Evolutionary conservation across 495 filamentous ascomycete species (phyloP), one percentile per base, ranked within the genome.

Genomic region (Aspergillus nidulans): DNA sequence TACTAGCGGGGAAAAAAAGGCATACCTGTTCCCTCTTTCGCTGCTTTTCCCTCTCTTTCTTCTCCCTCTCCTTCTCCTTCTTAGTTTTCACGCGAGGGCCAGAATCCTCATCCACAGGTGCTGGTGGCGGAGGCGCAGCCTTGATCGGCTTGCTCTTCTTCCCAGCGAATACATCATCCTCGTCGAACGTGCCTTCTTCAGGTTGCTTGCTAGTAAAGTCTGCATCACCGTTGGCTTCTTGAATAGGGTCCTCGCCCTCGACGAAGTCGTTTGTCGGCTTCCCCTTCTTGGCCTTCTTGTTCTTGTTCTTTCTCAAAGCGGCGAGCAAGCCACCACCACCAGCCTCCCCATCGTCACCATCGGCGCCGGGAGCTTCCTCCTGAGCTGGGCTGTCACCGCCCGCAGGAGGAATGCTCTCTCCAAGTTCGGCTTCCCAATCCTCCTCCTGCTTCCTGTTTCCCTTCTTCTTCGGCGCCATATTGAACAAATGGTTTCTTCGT

Each of bases 371-470:
- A 40, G 64, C 63, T 40, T 75, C 69, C 47, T 74, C 69, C 47
- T 74, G 70, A 7, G 63, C 58, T 2, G 77, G 69, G 34, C 77
- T 76, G 45, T 79, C 75, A 34, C 71, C 76, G 39, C 77, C 77
- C 38, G 80, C 81, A 49, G 83, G 80, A 9, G 81, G 47, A 16
- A 39, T 39, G 28, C 47, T 67, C 73, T 96, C 95, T 58, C 90
- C 92, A 13, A 97, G 78, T n/a, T 96, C 94, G 34, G 88, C 85
- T 64, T 99, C 94, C 94, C 95, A 97, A 76, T 96, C 90, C 66
- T 95, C 90, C 64, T 88, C 81, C 63, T 81, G 86, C 73, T 87
- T 89, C 76, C 90, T 95, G 69, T 85, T 87, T 71, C 85, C 86
- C 80, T 95, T 94, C 80, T 95, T 96, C 76, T 96, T 97, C 38